A percentile compares a stretch with the other conserved stretches of the same genome.
These are phyloP conservation scores for Jimgerdemannia flammicorona DNA, from an alignment of 192 early-diverging fungal species.

Conservation along the genomic window DNA sequence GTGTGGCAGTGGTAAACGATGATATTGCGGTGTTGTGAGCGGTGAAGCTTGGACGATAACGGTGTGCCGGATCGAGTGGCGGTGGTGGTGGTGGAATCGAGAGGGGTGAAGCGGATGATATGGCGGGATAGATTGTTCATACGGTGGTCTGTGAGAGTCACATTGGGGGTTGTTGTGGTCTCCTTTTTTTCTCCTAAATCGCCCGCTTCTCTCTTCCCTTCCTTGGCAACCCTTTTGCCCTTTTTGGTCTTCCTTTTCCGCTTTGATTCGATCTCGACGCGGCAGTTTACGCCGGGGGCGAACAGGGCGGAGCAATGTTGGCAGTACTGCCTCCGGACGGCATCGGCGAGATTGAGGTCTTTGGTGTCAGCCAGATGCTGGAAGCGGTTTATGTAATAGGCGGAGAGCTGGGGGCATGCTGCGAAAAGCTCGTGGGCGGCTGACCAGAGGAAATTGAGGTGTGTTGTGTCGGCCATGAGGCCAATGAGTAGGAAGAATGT, in stretches of 20 bases:
- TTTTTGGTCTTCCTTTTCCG: slow-evolving; percentile 3
- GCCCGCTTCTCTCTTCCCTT: not conserved
- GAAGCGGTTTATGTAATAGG: slow-evolving; percentile 45
- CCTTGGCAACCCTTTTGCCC: not conserved
- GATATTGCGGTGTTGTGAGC: slow-evolving; percentile 1
- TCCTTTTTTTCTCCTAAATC: not conserved
- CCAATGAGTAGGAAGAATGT: too few species aligned
- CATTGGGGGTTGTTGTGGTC: not conserved
- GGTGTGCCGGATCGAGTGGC: not conserved
- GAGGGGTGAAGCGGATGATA: not conserved
- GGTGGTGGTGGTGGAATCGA: not conserved
- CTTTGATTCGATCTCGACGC: slow-evolving; percentile 17
- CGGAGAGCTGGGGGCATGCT: slow-evolving; percentile 28
- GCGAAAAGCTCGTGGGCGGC: slow-evolving; percentile 34
- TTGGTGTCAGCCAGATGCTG: slow-evolving; percentile 23
- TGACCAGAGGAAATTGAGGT: slow-evolving; percentile 40
- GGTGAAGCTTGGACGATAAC: not conserved
- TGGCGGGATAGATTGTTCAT: not conserved
- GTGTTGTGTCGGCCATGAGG: not conserved
- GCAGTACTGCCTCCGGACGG: slow-evolving; percentile 33
- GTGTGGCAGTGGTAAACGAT: slow-evolving; percentile 2
- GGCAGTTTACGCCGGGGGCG: slow-evolving; percentile 36
- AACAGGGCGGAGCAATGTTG: slow-evolving; percentile 41
- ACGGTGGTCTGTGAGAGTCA: too few species aligned
- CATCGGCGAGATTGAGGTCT: slow-evolving; percentile 37